A percentile compares a stretch with the other conserved stretches of the same genome.
Evolutionary conservation across 208 protist genomes (phyloP).

Genomic region (Eutreptiella sp.): DNA sequence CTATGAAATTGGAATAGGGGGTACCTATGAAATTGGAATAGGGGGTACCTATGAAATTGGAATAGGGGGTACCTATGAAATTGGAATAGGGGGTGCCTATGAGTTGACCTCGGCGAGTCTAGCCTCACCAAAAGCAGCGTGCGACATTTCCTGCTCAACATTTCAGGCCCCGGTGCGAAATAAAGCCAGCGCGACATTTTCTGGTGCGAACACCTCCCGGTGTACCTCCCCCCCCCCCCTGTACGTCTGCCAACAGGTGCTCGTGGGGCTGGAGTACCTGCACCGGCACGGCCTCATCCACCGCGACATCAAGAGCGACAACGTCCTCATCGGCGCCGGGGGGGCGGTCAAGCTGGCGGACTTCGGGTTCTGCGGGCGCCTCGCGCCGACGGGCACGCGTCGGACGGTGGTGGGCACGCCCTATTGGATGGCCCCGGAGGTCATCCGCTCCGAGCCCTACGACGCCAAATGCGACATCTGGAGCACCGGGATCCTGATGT

Average conservation of each 20-base stretch:
- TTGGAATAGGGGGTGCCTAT: too few species aligned
- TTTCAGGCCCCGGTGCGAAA: too few species aligned
- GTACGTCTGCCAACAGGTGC: conserved; percentile 22
- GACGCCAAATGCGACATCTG: conserved; percentile 50
- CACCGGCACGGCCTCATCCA: conserved; percentile 44
- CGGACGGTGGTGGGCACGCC: conserved; percentile 57
- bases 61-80: too few species aligned
- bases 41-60: too few species aligned
- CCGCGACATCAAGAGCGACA: conserved; percentile 44
- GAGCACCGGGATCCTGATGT: conserved; percentile 51
- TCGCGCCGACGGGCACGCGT: conserved; percentile 30
- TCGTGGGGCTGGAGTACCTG: conserved; percentile 46
- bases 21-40: too few species aligned
- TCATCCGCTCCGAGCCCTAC: conserved; percentile 48
- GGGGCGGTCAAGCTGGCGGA: conserved; percentile 41
- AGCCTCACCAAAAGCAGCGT: too few species aligned
- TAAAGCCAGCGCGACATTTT: too few species aligned
- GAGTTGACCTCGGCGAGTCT: too few species aligned
- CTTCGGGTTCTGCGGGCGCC: conserved; percentile 44
- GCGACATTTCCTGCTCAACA: too few species aligned
- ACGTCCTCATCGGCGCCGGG: conserved; percentile 33
- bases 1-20: too few species aligned
- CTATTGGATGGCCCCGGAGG: conserved; percentile 60
- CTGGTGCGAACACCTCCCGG: too few species aligned
- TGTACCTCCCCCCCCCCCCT: too few species aligned